These are phyloP conservation scores for Boletus smithii DNA, from an alignment of 1,284 basidiomycete species.

Conservation along the genomic window DNA sequence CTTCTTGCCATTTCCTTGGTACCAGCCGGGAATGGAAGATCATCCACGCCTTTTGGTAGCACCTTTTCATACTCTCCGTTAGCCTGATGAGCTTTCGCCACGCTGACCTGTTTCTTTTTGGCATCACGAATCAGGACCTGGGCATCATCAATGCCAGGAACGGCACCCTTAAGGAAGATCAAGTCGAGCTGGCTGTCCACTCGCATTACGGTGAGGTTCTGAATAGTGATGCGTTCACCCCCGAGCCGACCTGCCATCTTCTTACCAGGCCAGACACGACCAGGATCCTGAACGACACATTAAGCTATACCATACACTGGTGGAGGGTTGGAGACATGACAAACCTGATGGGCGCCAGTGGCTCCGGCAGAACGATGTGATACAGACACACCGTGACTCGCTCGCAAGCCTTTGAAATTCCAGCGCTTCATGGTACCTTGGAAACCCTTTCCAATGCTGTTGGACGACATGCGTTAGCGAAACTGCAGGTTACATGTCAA, in stretches of 20 bases:
- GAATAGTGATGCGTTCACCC: constrained; percentile 75
- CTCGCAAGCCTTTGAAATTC: constrained; percentile 88
- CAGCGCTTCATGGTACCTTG: constrained; percentile 97
- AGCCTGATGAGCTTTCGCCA: constrained; percentile 61
- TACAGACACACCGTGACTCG: constrained; percentile 95
- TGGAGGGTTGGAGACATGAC: constrained; percentile 19
- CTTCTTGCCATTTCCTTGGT: constrained; percentile 71
- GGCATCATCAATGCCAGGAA: constrained; percentile 75
- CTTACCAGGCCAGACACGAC: constrained; percentile 92
- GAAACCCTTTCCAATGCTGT: constrained; percentile 94
- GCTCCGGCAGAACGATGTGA: constrained; percentile 93
- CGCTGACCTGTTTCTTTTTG: constrained; percentile 74
- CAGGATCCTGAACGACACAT: constrained; percentile 69
- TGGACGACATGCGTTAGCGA: constrained; percentile 9
- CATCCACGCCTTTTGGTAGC: constrained; percentile 77
- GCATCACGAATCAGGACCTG: constrained; percentile 77
- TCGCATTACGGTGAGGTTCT: constrained; percentile 88
- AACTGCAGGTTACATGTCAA: background rate
- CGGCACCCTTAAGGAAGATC: constrained; percentile 78
- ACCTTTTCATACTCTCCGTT: constrained; percentile 82
- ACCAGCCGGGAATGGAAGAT: constrained; percentile 91
- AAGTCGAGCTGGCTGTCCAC: constrained; percentile 85
- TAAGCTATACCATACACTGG: constrained; percentile 11
- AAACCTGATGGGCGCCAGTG: constrained; percentile 91
- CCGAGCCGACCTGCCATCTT: constrained; percentile 99